Conservation (phyloP, 2,329 filamentous ascomycete genomes). For the Lasiodiplodia sp. region DNA sequence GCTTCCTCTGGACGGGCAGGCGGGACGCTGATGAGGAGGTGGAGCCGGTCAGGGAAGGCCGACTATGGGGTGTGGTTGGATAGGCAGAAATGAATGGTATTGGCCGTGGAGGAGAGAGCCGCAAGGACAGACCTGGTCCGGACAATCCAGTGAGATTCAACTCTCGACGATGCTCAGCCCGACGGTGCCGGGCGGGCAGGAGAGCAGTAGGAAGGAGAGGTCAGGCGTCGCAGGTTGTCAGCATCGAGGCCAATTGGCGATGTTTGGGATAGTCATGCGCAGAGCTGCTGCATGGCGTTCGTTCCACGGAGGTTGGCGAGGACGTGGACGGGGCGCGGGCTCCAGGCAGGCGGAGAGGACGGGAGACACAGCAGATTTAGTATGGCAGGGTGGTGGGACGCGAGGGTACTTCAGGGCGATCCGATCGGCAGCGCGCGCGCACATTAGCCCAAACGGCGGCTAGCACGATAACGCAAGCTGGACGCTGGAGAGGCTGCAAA, state of each 20-base stretch:
- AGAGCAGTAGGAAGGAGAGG: conserved; percentile 8
- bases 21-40: conserved; percentile 3
- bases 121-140: conserved; percentile 11
- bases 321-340: conserved; percentile 23
- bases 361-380: conserved; percentile 19
- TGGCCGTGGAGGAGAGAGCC: background rate
- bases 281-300: conserved; percentile 23
- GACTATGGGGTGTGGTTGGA: conserved; percentile 5
- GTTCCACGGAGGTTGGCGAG: conserved; percentile 24
- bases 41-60: conserved; percentile 9
- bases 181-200: background rate
- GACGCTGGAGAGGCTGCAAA: conserved; percentile 16
- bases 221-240: conserved; percentile 22
- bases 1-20: background rate
- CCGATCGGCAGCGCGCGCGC: conserved; percentile 17
- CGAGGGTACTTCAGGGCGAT: conserved; percentile 28
- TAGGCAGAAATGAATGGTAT: conserved; percentile 16
- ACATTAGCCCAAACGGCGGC: conserved; percentile 28
- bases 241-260: conserved; percentile 28
- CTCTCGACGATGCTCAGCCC: conserved; percentile 21
- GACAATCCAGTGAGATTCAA: background rate
- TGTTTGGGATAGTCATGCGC: conserved; percentile 24
- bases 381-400: conserved; percentile 23
- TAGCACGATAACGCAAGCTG: conserved; percentile 29
- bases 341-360: conserved; percentile 12